Conservation (phyloP, 495 filamentous ascomycete genomes). For the Penicillium maclennaniae region DNA sequence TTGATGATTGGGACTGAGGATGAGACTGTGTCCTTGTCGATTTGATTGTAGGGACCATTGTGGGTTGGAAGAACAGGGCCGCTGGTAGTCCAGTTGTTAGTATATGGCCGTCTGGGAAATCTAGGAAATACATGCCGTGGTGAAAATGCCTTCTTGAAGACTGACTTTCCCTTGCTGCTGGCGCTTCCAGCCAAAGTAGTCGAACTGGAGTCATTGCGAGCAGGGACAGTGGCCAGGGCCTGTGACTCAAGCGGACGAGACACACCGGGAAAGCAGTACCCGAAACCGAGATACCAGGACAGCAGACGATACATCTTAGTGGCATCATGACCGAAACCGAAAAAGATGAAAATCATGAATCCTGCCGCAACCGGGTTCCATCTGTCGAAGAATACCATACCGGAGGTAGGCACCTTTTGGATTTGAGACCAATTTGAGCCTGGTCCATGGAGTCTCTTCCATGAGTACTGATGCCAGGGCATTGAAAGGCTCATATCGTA, state of each 20-base stretch:
- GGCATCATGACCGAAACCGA: conserved; percentile 76
- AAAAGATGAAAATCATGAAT: conserved; percentile 67
- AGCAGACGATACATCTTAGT: conserved; percentile 62
- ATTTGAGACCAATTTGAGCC: conserved; percentile 52
- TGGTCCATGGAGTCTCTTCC: conserved; percentile 50
- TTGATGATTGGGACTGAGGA: not conserved
- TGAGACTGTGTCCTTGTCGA: conserved; percentile 23
- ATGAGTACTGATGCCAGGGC: conserved; percentile 48
- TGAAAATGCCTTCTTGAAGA: conserved; percentile 21
- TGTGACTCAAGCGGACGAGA: conserved; percentile 9
- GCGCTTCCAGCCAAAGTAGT: conserved; percentile 21
- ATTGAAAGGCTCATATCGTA: conserved; percentile 43
- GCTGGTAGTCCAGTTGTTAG: not conserved
- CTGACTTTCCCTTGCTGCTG: conserved; percentile 22
- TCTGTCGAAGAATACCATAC: conserved; percentile 55
- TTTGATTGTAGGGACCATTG: conserved; percentile 10
- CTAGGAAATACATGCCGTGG: conserved; percentile 13
- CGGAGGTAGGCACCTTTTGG: conserved; percentile 55
- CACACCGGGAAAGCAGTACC: conserved; percentile 21
- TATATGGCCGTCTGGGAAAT: not conserved
- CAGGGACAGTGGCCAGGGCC: not conserved
- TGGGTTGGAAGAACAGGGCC: conserved; percentile 3
- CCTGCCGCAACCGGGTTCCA: conserved; percentile 63
- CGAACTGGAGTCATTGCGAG: conserved; percentile 6
- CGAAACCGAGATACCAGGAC: conserved; percentile 27